Conservation (phyloP, 495 filamentous ascomycete species). For the Amphirosellinia nigrospora region DNA sequence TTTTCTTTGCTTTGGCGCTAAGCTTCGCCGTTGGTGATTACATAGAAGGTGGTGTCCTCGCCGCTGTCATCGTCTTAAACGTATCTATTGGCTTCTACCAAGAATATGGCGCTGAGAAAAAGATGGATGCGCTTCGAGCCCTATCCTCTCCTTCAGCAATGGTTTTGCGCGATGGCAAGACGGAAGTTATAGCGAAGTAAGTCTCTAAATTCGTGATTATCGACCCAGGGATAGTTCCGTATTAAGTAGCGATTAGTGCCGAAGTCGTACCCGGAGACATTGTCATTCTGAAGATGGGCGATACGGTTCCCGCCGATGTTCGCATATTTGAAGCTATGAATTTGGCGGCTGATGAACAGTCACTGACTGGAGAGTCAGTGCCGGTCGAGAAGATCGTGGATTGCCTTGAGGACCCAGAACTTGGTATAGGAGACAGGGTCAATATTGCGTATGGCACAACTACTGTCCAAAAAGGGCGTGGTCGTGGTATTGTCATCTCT, state of each 20-base stretch:
- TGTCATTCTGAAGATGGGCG: constrained; percentile 79
- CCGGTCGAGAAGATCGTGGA: constrained; percentile 60
- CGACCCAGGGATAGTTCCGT: background rate
- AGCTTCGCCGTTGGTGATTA: constrained; percentile 81
- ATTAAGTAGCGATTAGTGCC: constrained; percentile 49
- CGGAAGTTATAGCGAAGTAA: constrained; percentile 65
- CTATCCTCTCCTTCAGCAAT: constrained; percentile 80
- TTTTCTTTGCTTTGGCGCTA: constrained; percentile 84
- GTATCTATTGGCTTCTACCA: constrained; percentile 80
- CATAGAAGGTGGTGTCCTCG: constrained; percentile 83
- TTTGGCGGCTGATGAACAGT: constrained; percentile 71
- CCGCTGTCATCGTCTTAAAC: constrained; percentile 81
- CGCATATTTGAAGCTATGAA: constrained; percentile 82
- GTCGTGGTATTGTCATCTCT: constrained; percentile 66
- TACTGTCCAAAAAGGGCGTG: constrained; percentile 71
- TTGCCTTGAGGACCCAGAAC: constrained; percentile 52
- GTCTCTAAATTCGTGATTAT: constrained; percentile 16
- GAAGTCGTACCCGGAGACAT: constrained; percentile 86
- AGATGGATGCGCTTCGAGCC: constrained; percentile 78
- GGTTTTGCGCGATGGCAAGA: constrained; percentile 74
- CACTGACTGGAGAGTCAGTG: constrained; percentile 74
- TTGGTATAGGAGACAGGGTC: constrained; percentile 67
- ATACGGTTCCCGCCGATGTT: constrained; percentile 80
- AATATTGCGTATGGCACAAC: constrained; percentile 76
- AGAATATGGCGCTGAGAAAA: constrained; percentile 85